Base-by-base conservation (phyloP, 2,329 filamentous ascomycete species). In the Chrysoporthe austroafricana region DNA sequence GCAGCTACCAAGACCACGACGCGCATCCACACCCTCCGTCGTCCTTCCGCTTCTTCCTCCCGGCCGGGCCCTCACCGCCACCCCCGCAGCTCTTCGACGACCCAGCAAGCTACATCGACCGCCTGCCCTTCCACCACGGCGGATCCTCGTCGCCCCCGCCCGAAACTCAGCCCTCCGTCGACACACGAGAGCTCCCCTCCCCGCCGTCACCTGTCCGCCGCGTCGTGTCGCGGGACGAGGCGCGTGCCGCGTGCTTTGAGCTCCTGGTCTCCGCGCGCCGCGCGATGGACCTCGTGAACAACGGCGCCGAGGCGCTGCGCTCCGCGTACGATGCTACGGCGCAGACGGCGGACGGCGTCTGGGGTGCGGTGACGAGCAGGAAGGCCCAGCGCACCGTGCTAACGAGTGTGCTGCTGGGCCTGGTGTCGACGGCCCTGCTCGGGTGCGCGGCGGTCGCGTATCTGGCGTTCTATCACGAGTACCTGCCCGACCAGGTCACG, bases 401-500 rank as follows among this genome's bases (percentile, higher is more conserved):
- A 56, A 83, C 83, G 69, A 78, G 80, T 1, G 74, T 79, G 18
- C 77, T 88, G 26, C 78, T 86, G 26, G 72, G 79, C 5, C 76
- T 77, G 13, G 77, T 79, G 3, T 83, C 82, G 1, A 70, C 78
- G 2, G 75, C 80, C 8, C 78, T 88, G 65, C 78, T 87, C 34
- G 77, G 78, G 18, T 72, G 86, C 11, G 84, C 86, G 4, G 79
- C 80, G 0, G 69, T 86, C 34, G 82, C 80, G 16, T 87, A 87
- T 42, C 75, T 82, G 2, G 71, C 85, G 2, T 86, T 88, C 71
- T 88, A 88, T 73, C 81, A 83, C 72, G 83, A 82, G 71, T 87
- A 86, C 70, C 78, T 89, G 1, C 86, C 86, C 0, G 82, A 87
- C 70, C 82, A 85, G 72, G 78, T 86, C 58, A 80, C 85, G 21